These are phyloP conservation scores for Plasmodium berghei DNA, from an alignment of 169 alveolate genomes.

Conservation along the genomic window DNA sequence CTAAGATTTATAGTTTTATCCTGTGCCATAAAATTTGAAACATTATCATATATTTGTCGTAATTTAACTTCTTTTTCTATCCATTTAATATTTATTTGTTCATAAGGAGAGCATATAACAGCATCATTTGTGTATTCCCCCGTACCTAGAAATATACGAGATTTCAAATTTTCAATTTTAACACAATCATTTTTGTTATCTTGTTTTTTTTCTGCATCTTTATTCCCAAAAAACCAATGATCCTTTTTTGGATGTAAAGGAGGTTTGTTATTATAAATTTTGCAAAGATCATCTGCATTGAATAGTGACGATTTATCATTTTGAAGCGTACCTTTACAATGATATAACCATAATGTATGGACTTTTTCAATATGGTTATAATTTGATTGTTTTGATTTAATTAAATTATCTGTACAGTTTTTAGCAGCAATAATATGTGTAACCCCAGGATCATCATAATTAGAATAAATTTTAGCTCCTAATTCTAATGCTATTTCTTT, in stretches of 20 bases:
- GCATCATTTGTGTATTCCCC: constrained; percentile 92
- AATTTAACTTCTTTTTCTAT: constrained; percentile 87
- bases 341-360: constrained; percentile 93
- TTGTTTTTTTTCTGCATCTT: constrained; percentile 73
- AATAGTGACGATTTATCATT: constrained; percentile 85
- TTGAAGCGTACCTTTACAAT: constrained; percentile 91
- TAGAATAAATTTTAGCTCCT: constrained; percentile 89
- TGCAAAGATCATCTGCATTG: constrained; percentile 91
- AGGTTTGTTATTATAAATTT: constrained; percentile 88
- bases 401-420: constrained; percentile 90
- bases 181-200: constrained; percentile 78
- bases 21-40: background rate
- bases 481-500: constrained; percentile 89
- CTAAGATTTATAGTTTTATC: no score
- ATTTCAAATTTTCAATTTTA: constrained; percentile 81
- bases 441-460: constrained; percentile 86
- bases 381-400: constrained; percentile 85
- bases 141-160: constrained; percentile 88
- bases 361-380: constrained; percentile 87
- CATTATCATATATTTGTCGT: constrained; percentile 77
- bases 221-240: constrained; percentile 89
- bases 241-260: constrained; percentile 91
- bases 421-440: constrained; percentile 93
- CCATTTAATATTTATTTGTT: constrained; percentile 87
- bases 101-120: constrained; percentile 87